Conservation (phyloP, 2,329 filamentous ascomycete genomes). For the Cadophora luteo-olivacea region DNA sequence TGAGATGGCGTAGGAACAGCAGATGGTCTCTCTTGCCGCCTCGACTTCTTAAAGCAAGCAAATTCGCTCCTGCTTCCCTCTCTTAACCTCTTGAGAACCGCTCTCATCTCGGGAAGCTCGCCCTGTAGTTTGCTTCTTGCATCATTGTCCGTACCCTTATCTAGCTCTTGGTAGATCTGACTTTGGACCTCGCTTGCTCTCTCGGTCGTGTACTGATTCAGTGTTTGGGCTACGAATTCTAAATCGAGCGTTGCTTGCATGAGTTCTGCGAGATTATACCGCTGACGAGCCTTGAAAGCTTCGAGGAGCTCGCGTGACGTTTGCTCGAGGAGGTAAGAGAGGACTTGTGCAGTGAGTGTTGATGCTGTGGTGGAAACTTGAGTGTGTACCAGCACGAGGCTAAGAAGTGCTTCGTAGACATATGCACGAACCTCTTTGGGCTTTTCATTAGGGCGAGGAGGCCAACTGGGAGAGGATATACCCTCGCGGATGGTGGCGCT, state of each 20-base stretch:
- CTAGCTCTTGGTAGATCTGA: slow-evolving; percentile 90
- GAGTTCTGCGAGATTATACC: slow-evolving; percentile 79
- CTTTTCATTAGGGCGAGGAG: slow-evolving; percentile 59
- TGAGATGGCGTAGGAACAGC: neutral
- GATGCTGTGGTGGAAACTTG: slow-evolving; percentile 83
- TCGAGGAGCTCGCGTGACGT: slow-evolving; percentile 80
- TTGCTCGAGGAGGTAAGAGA: slow-evolving; percentile 87
- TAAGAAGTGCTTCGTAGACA: slow-evolving; percentile 85
- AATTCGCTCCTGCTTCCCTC: slow-evolving; percentile 87
- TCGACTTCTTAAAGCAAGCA: slow-evolving; percentile 75
- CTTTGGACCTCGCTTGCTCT: slow-evolving; percentile 81
- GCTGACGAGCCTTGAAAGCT: slow-evolving; percentile 71
- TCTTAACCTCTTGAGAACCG: slow-evolving; percentile 80
- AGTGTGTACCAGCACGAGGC: slow-evolving; percentile 88
- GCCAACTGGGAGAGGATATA: slow-evolving; percentile 75
- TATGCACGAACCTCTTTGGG: slow-evolving; percentile 85
- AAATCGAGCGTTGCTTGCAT: slow-evolving; percentile 98
- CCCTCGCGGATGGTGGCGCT: slow-evolving; percentile 75
- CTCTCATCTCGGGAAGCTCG: slow-evolving; percentile 89
- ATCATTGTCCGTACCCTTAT: slow-evolving; percentile 86
- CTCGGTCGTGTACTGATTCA: slow-evolving; percentile 88
- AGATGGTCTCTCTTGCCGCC: slow-evolving; percentile 27
- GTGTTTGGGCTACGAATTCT: slow-evolving; percentile 93
- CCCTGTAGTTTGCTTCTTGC: slow-evolving; percentile 80
- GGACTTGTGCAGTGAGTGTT: slow-evolving; percentile 78